phyloP scores from a whole-genome alignment of 495 filamentous ascomycete species.

The Penicillium cinerascens region DNA sequence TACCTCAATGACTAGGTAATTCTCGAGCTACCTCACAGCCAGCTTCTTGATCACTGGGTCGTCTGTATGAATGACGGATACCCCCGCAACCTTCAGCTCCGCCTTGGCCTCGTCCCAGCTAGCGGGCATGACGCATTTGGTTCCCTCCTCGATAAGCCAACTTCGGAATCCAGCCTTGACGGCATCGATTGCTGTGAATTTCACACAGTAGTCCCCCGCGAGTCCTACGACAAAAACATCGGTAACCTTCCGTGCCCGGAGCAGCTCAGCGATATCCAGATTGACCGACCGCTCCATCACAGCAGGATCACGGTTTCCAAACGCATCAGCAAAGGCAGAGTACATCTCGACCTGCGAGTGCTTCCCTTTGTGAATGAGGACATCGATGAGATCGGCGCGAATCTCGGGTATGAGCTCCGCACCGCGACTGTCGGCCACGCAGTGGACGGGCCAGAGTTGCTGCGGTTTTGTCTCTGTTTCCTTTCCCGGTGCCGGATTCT shows the following conservation, averaged over 20 bases:
- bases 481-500: conserved; percentile 61
- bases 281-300: conserved; percentile 46
- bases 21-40: conserved; percentile 12
- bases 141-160: conserved; percentile 75
- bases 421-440: conserved; percentile 70
- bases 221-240: conserved; percentile 82
- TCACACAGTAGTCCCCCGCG: conserved; percentile 88
- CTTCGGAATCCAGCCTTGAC: conserved; percentile 70
- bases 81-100: conserved; percentile 53
- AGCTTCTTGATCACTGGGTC: conserved; percentile 47
- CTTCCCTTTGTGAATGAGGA: conserved; percentile 72
- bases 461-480: conserved; percentile 59
- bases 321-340: conserved; percentile 77
- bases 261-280: conserved; percentile 53
- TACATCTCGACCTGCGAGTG: conserved; percentile 83
- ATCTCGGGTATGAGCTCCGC: conserved; percentile 75
- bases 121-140: conserved; percentile 60
- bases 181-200: conserved; percentile 73
- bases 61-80: conserved; percentile 48
- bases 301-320: conserved; percentile 48
- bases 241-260: conserved; percentile 59
- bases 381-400: conserved; percentile 54
- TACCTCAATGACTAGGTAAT: neutral
- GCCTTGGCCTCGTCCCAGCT: conserved; percentile 56
- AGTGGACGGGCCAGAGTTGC: conserved; percentile 86